Base-by-base conservation (phyloP, 768 basidiomycete species). In the Antrodiella citrinella region DNA sequence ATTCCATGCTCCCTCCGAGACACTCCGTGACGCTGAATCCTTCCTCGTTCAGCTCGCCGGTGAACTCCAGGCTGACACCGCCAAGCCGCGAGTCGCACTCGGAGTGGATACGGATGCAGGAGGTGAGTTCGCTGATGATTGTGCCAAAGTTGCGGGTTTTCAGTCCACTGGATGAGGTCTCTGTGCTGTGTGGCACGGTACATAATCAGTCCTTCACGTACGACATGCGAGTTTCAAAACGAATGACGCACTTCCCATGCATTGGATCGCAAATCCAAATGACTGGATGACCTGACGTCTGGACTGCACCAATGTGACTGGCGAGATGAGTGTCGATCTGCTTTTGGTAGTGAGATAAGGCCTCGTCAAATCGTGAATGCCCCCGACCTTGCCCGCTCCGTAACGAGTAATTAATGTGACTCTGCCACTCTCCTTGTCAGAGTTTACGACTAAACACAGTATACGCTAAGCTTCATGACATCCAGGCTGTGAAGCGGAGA, bases 11-110 rank as follows among this genome's bases (percentile, higher is more conserved):
- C 1, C 95, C 96, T 3, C 96, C 96, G 9, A 94, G 72, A 62
- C 94, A 97, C 65, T 98, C 96, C 0, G 96, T 99, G 40, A 99
- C 96, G 54, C 88, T 88, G 67, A 86, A 91, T 4, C 95, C 92
- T 50, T 96, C 84, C 10, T 90, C 83, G 54, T 86, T 86, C 47
- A 95, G 72, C 65, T 95, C 91, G 18, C 93, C 91, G 2, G 95
- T 94, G 65, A 81, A 66, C 64, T 83, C 76, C 39, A 83, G 67
- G 59, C 77, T 75, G 12, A 80, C 74, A 20, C 78, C 77, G 54
- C 86, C 86, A 0, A 97, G 73, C 25, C 82, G 78, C 3, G 91
- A 93, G n/a, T 71, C 70, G 50, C 77, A 79, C 35, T 74, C 69
- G 4, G 78, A 67, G 65, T 99, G 96, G 53, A 97, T 90, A 19